Conservation (phyloP, 805 yeast genomes). For the Teunomyces tritomae region DNA sequence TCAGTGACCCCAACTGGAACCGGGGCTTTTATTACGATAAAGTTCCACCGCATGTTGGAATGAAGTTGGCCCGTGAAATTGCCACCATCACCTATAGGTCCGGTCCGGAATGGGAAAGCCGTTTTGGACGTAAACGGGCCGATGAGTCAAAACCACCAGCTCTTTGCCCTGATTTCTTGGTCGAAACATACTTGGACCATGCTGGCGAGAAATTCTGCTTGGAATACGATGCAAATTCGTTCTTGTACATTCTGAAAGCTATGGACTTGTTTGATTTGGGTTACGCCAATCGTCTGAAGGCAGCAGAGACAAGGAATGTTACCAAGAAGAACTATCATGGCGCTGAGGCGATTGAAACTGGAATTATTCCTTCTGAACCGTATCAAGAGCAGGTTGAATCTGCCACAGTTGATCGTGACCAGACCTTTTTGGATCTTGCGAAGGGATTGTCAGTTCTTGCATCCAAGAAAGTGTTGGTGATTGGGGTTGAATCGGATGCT, state of each 20-base stretch:
- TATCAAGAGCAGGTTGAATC: slow-evolving; percentile 50
- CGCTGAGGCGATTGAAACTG: slow-evolving; percentile 7
- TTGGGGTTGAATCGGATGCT: slow-evolving; percentile 92
- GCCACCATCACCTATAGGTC: slow-evolving; percentile 93
- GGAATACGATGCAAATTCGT: slow-evolving; percentile 88
- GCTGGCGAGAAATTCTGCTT: slow-evolving; percentile 92
- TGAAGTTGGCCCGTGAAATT: slow-evolving; percentile 90
- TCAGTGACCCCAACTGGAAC: slow-evolving; percentile 95
- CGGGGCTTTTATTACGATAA: slow-evolving; percentile 80
- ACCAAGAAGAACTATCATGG: slow-evolving; percentile 22
- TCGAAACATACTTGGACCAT: slow-evolving; percentile 91
- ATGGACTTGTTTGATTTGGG: slow-evolving; percentile 93
- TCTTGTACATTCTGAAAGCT: slow-evolving; percentile 84
- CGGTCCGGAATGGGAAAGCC: slow-evolving; percentile 95
- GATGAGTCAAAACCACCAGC: slow-evolving; percentile 80
- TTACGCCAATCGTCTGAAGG: slow-evolving; percentile 40
- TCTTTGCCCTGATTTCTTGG: slow-evolving; percentile 86
- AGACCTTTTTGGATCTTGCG: slow-evolving; percentile 57
- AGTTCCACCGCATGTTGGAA: slow-evolving; percentile 89
- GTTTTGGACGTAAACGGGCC: slow-evolving; percentile 86
- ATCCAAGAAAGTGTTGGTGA: slow-evolving; percentile 65
- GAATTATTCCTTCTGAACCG: slow-evolving; percentile 48
- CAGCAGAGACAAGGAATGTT: slow-evolving; percentile 38
- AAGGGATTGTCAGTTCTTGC: slow-evolving; percentile 64
- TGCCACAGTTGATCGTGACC: slow-evolving; percentile 50